Conservation (phyloP, 1,284 basidiomycete genomes). For the Puccinia brachypodii region DNA sequence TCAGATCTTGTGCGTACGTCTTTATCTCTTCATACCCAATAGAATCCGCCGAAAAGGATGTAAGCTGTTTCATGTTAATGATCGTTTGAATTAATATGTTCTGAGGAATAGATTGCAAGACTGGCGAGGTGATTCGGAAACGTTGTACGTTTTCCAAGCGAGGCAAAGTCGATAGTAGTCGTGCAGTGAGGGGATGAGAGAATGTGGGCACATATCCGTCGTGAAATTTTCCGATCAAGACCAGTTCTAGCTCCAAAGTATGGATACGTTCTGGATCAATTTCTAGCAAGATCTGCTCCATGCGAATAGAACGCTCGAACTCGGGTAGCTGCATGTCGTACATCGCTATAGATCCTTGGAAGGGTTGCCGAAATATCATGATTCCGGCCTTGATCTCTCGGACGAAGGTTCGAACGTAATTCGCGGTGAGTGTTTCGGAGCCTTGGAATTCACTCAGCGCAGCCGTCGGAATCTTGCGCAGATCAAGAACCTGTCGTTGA, state of each 20-base stretch:
- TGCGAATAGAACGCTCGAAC: background rate
- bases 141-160: background rate
- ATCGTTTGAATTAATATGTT: background rate
- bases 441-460: background rate
- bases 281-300: background rate
- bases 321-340: background rate
- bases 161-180: background rate
- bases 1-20: background rate
- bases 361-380: background rate
- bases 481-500: constrained; percentile 13
- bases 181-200: background rate
- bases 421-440: background rate
- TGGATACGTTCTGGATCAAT: background rate
- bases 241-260: background rate
- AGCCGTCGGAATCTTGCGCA: constrained; percentile 1
- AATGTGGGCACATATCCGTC: background rate
- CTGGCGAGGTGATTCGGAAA: background rate
- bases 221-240: background rate
- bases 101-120: background rate
- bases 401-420: background rate
- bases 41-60: background rate
- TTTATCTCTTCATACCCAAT: background rate
- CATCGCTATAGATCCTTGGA: background rate
- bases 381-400: background rate
- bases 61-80: background rate